Evolutionary conservation across 1,284 basidiomycete species (phyloP), one percentile per base, ranked within the genome.

Genomic region (Pascua sp.): DNA sequence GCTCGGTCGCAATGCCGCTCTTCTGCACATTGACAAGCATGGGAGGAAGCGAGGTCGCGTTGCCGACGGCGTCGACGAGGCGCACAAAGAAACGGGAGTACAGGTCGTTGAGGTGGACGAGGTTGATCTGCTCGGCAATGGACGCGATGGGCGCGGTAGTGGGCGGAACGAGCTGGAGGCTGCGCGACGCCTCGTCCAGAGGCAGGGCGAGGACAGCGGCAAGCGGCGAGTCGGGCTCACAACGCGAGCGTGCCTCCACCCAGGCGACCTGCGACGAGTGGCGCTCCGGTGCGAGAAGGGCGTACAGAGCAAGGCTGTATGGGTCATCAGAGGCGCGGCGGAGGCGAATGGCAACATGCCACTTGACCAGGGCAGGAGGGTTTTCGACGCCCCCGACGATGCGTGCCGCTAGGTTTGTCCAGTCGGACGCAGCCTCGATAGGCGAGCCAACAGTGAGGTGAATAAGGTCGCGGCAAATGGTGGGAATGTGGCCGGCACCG

Each of bases 91-190:
- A 65, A 16, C 72, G 67, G 0, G 72, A 69, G 55, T 69, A 71
- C 7, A 78, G 63, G 47, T 76, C 75, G 64, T 75, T 68, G 2
- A 78, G 58, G 49, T 75, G 73, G 1, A 73, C 69, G 13, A 78
- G 62, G 45, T 70, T 70, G 53, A 77, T 64, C 53, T 77, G 73
- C 57, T 78, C 73, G 9, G 71, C 70, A 12, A 78, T 72, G 5
- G 73, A 66, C 5, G 68, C 58, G 38, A 77, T 68, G 8, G 75
- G 75, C 0, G 68, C 64, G 0, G 64, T 51, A 3, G 72, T 72
- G 0, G 67, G 63, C 2, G 67, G 65, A 2, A 71, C 55, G 1
- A 65, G 55, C 10, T 67, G 56, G 15, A 73, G 65, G 43, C 65
- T 66, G n/a, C 57, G 63, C 4, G 55, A 47, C 8, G 67, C 73